These are phyloP conservation scores for Aspergillus sp. DNA, from an alignment of 2,329 filamentous ascomycete genomes.

Conservation along the genomic window DNA sequence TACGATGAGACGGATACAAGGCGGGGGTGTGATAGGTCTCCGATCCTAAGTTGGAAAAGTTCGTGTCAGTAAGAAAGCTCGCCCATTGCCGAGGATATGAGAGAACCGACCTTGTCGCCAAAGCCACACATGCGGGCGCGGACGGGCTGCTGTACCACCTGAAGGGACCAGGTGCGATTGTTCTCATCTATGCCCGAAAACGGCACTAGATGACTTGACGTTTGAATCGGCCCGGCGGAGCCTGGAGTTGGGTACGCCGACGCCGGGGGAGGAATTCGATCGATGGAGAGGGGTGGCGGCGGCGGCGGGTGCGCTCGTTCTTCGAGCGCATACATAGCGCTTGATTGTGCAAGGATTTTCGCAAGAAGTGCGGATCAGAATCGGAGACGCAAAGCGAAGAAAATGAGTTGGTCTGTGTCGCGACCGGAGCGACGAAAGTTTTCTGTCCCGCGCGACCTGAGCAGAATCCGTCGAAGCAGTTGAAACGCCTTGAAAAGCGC, in stretches of 20 bases:
- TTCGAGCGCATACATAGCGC: slow-evolving; percentile 39
- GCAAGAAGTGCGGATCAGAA: not conserved
- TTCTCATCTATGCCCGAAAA: slow-evolving; percentile 42
- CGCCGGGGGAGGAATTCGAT: slow-evolving; percentile 38
- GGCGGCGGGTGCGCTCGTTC: slow-evolving; percentile 37
- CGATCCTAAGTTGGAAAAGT: slow-evolving; percentile 64
- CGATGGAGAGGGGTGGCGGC: slow-evolving; percentile 40
- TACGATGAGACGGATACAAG: slow-evolving; percentile 82
- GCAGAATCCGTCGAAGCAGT: not conserved
- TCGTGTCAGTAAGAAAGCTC: slow-evolving; percentile 6
- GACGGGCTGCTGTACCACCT: slow-evolving; percentile 86
- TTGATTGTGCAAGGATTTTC: not conserved
- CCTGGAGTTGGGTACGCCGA: slow-evolving; percentile 37
- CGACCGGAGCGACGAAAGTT: slow-evolving; percentile 10
- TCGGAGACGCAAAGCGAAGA: not conserved
- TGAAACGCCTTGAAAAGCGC: not conserved
- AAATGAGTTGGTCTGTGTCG: slow-evolving; percentile 10
- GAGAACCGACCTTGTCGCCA: slow-evolving; percentile 77
- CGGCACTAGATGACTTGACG: slow-evolving; percentile 38
- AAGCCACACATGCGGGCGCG: slow-evolving; percentile 98
- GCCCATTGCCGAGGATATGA: not conserved
- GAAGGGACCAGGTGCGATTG: slow-evolving; percentile 57
- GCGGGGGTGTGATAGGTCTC: slow-evolving; percentile 91
- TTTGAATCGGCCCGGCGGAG: slow-evolving; percentile 30
- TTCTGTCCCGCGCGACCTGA: slow-evolving; percentile 6